Evolutionary conservation across 148 eudicot species (phyloP).

Genomic region (Chenopodium formosanum): DNA sequence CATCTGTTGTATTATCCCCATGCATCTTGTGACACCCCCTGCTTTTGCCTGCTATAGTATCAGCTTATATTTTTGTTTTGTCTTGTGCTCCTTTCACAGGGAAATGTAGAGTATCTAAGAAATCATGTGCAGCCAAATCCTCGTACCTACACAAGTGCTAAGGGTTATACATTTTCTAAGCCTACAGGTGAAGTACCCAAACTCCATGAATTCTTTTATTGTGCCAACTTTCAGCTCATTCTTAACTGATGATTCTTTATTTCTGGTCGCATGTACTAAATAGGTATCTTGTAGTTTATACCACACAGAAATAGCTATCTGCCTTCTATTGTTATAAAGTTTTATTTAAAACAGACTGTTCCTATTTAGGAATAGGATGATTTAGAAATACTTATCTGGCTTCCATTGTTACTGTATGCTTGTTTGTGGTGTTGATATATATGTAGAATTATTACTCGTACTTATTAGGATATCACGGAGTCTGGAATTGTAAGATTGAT

Average conservation of each 20-base stretch:
- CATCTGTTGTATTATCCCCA: neutral
- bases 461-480: no score
- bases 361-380: neutral
- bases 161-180: conserved; percentile 77
- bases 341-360: no score
- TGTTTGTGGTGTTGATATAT: no score
- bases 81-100: conserved; percentile 43
- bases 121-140: conserved; percentile 76
- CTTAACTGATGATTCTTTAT: neutral
- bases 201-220: neutral
- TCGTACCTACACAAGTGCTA: conserved; percentile 70
- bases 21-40: neutral
- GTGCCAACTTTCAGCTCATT: neutral
- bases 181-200: conserved; percentile 60
- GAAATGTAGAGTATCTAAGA: conserved; percentile 77
- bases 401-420: no score
- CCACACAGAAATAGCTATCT: neutral
- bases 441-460: no score
- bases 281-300: neutral
- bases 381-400: neutral
- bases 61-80: conserved; percentile 2
- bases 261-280: neutral
- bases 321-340: no score
- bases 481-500: no score
- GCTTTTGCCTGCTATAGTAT: neutral